phyloP scores from a whole-genome alignment of 352 stramenopile genomes.

The Phytopythium boreale region DNA sequence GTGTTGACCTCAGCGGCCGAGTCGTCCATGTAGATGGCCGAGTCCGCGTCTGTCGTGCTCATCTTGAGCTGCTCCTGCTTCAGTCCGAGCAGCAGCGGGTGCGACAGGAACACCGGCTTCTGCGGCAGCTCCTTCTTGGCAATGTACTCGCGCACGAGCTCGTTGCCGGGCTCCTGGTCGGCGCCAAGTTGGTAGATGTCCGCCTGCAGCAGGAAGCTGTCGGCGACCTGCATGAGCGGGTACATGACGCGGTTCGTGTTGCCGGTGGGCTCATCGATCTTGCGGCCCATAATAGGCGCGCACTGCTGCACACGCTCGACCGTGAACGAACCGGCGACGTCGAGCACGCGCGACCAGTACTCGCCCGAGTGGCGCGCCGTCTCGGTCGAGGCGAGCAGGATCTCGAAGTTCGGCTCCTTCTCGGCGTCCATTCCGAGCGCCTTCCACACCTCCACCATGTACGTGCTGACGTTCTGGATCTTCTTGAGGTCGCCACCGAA shows the following conservation, averaged over 20 bases:
- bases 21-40: conserved; percentile 98
- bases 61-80: conserved; percentile 99
- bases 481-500: conserved; percentile 98
- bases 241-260: conserved; percentile 96
- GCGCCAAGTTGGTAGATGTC: conserved; percentile 99
- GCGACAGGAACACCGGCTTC: conserved; percentile 92
- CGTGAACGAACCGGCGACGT: conserved; percentile 87
- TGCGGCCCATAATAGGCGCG: conserved; percentile 98
- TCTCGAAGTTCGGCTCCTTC: conserved; percentile 92
- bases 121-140: conserved; percentile 73
- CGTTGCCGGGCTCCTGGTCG: conserved; percentile 95
- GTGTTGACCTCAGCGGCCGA: conserved; percentile 91
- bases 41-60: conserved; percentile 98
- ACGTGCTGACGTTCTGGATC: conserved; percentile 91
- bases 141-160: conserved; percentile 97
- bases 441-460: conserved; percentile 99
- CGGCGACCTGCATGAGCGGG: conserved; percentile 97
- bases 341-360: conserved; percentile 94
- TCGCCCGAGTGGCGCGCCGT: conserved; percentile 82
- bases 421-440: conserved; percentile 94
- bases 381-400: conserved; percentile 97
- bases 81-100: conserved; percentile 97
- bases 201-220: conserved; percentile 98
- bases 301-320: conserved; percentile 96
- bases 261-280: conserved; percentile 72